Percentiles rank a stretch among this genome's conserved stretches.
These are phyloP conservation scores for Primulina eburnea DNA, from an alignment of 257 asterid species.

Conservation along the genomic window DNA sequence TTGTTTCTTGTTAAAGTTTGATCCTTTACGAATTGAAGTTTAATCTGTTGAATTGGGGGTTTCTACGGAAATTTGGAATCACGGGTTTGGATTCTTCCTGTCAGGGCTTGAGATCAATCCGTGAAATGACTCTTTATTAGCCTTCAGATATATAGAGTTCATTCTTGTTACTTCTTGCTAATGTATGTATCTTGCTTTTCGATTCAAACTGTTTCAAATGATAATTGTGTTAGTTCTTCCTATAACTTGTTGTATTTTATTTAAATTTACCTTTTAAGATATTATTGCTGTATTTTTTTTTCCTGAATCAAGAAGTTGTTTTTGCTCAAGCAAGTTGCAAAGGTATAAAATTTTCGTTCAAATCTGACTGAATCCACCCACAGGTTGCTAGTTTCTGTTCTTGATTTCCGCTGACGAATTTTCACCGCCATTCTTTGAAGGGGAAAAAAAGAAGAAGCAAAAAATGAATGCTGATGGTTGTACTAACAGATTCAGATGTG, in stretches of 20 bases:
- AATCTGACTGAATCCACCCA: background rate
- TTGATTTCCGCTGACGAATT: background rate
- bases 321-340: background rate
- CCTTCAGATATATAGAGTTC: too few relatives aligned
- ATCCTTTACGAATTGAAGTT: background rate
- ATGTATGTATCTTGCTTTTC: background rate
- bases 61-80: background rate
- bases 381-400: background rate
- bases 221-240: background rate
- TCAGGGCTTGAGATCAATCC: too few relatives aligned
- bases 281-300: background rate
- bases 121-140: too few relatives aligned
- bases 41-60: background rate
- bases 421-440: background rate
- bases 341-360: too few relatives aligned
- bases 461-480: slow-evolving; percentile 36
- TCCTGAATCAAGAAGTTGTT: too few relatives aligned
- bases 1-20: background rate
- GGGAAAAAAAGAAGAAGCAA: background rate
- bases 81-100: background rate
- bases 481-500: slow-evolving; percentile 43
- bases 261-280: background rate
- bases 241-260: too few relatives aligned
- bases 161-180: too few relatives aligned
- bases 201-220: background rate